Conservation (phyloP, 345 rosid species). For the Eutrema japonicum region DNA sequence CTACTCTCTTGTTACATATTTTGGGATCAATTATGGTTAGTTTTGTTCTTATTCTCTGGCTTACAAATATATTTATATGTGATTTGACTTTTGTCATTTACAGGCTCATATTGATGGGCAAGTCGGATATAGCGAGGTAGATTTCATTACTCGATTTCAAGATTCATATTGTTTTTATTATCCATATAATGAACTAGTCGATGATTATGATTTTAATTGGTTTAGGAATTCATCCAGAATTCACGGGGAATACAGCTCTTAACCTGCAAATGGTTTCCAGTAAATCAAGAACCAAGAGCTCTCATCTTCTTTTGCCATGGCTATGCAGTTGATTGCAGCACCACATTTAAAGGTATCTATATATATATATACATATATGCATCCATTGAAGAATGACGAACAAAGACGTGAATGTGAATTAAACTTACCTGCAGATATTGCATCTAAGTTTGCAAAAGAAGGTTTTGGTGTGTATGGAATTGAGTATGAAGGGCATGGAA, state of each 20-base stretch:
- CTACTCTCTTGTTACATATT: slow-evolving; percentile 4
- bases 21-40: slow-evolving; percentile 35
- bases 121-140: slow-evolving; percentile 47
- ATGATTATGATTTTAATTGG: not conserved
- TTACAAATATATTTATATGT: not conserved
- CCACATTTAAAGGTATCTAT: slow-evolving; percentile 73
- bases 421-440: slow-evolving; percentile 56
- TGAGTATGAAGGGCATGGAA: slow-evolving; percentile 94
- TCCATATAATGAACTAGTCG: not conserved
- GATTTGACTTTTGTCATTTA: slow-evolving; percentile 25
- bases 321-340: slow-evolving; percentile 93
- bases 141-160: slow-evolving; percentile 11
- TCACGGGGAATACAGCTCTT: slow-evolving; percentile 72
- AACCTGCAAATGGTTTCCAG: slow-evolving; percentile 81
- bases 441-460: slow-evolving; percentile 61
- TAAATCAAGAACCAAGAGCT: slow-evolving; percentile 65
- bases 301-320: slow-evolving; percentile 88
- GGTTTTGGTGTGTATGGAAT: slow-evolving; percentile 83
- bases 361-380: not conserved
- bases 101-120: slow-evolving; percentile 45
- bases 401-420: slow-evolving; percentile 12
- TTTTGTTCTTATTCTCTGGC: slow-evolving; percentile 16
- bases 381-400: not conserved
- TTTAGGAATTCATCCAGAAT: slow-evolving; percentile 61
- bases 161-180: not conserved